A percentile compares a stretch with the other conserved stretches of the same genome.
Conservation (phyloP, 169 alveolate species). For the Eimeria sp. region DNA sequence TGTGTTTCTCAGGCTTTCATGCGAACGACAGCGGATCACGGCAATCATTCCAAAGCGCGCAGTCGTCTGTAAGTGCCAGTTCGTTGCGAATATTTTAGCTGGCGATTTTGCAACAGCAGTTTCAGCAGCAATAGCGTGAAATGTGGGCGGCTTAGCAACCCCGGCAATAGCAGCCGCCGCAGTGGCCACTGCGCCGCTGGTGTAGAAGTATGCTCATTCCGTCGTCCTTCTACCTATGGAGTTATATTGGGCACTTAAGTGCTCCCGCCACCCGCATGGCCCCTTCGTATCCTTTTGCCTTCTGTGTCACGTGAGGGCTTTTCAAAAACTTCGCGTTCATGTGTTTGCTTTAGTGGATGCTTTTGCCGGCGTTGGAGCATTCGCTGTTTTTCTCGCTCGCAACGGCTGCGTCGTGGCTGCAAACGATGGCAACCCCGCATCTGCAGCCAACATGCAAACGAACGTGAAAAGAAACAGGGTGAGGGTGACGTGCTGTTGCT, state of each 20-base stretch:
- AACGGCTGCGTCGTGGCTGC: conserved; percentile 93
- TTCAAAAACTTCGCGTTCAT: neutral
- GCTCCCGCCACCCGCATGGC: neutral
- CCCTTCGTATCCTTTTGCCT: neutral
- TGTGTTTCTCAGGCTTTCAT: conserved; percentile 84
- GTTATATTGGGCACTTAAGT: neutral
- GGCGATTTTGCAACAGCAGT: conserved; percentile 11
- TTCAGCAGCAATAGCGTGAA: neutral
- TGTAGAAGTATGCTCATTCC: neutral
- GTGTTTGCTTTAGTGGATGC: conserved; percentile 87
- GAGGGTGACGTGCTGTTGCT: conserved; percentile 40
- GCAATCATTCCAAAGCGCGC: conserved; percentile 84
- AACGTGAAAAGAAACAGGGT: conserved; percentile 91
- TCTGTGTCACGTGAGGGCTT: neutral
- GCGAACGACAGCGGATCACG: conserved; percentile 88
- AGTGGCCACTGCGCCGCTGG: neutral
- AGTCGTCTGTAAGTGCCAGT: conserved; percentile 83
- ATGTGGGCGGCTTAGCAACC: neutral
- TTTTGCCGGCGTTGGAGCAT: conserved; percentile 95
- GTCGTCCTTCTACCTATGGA: neutral
- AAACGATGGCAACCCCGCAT: conserved; percentile 94
- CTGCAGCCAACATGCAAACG: conserved; percentile 89
- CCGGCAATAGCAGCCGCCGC: neutral
- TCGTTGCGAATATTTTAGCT: conserved; percentile 23
- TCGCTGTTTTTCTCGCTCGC: conserved; percentile 92